A percentile compares a stretch with the other conserved stretches of the same genome.
phyloP scores from a whole-genome alignment of 768 basidiomycete genomes.

The Tulasnella sp. region DNA sequence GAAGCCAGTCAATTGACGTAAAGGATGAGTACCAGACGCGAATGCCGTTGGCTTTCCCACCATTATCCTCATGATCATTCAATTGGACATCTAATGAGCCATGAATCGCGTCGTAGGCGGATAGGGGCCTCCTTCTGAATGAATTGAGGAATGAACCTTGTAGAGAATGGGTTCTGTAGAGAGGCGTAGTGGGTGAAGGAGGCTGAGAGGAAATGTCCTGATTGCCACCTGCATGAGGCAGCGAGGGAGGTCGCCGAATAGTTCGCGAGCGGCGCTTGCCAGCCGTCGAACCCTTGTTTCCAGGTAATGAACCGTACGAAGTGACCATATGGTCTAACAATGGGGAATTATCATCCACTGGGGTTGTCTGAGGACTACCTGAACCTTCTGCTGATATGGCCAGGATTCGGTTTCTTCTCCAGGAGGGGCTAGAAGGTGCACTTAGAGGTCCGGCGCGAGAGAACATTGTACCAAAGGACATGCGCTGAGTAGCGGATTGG shows the following conservation, averaged over 20 bases:
- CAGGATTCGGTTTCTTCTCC: constrained; percentile 14
- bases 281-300: no score
- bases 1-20: constrained; percentile 90
- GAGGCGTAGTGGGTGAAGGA: background rate
- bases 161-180: constrained; percentile 11
- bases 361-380: background rate
- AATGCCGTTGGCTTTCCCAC: constrained; percentile 68
- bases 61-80: constrained; percentile 26
- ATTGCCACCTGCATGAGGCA: no score
- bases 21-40: constrained; percentile 86
- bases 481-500: no score
- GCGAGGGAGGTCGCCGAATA: background rate
- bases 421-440: constrained; percentile 14
- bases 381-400: background rate
- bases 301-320: constrained; percentile 16
- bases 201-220: background rate
- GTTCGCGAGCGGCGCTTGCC: constrained; percentile 2
- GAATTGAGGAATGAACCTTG: constrained; percentile 6
- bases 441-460: constrained; percentile 10
- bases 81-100: constrained; percentile 8
- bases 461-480: no score
- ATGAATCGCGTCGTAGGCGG: constrained; percentile 16
- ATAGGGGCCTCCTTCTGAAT: constrained; percentile 14
- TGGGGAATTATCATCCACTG: background rate
- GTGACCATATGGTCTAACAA: background rate